Evolutionary conservation across 371 early-diverging fungal genomes (phyloP).

Genomic region (Umbelopsis sp.): DNA sequence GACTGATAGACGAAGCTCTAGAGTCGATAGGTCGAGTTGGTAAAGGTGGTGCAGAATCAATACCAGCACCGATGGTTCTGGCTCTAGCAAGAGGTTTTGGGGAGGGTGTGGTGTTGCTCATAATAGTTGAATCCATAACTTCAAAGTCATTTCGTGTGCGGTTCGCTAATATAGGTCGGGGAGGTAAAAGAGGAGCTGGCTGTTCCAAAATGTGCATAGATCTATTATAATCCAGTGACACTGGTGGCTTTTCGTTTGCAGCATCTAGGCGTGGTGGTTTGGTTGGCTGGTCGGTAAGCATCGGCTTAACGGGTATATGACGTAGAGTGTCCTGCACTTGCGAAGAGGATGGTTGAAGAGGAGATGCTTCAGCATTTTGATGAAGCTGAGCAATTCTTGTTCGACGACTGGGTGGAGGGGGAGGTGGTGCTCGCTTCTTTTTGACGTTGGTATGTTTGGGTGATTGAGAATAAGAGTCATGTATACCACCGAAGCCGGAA

Average conservation of each 20-base stretch:
- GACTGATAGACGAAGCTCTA: constrained; percentile 2
- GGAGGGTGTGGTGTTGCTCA: neutral
- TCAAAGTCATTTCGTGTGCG: neutral
- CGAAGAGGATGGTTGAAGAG: neutral
- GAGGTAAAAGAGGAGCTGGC: constrained; percentile 18
- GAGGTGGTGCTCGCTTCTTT: constrained; percentile 19
- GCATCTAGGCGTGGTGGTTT: constrained; percentile 7
- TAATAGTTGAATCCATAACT: neutral
- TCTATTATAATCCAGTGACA: neutral
- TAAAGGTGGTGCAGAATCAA: neutral
- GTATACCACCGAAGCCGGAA: neutral
- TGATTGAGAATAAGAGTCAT: neutral
- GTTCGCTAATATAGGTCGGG: neutral
- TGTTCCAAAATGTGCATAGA: neutral
- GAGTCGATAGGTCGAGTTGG: neutral
- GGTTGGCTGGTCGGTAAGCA: neutral
- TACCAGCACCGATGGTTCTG: neutral
- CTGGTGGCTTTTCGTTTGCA: constrained; percentile 3
- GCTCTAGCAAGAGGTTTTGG: constrained; percentile 4
- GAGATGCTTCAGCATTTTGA: neutral
- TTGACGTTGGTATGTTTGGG: neutral
- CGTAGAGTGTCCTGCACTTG: constrained; percentile 1
- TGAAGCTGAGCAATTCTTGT: constrained; percentile 13
- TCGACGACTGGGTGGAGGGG: constrained; percentile 18
- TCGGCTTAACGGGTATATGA: constrained; percentile 13